Conservation (phyloP, 2,329 filamentous ascomycete genomes). For the Aureobasidium sp. region DNA sequence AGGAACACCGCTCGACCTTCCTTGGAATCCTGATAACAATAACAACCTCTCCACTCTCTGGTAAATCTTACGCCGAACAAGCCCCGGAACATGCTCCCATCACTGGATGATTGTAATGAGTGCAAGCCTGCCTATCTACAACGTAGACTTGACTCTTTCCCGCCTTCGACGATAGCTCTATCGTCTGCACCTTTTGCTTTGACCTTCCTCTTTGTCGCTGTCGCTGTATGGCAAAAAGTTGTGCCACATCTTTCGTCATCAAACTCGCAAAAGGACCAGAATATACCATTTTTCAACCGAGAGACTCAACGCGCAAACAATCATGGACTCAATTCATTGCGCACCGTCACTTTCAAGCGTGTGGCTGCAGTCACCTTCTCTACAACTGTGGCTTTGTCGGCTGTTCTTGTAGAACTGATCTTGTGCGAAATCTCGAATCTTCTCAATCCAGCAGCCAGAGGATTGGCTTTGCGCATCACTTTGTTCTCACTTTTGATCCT, state of each 20-base stretch:
- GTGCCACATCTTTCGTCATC: slow-evolving; percentile 62
- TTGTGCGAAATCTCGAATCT: slow-evolving; percentile 76
- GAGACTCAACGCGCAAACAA: slow-evolving; percentile 41
- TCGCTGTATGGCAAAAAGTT: slow-evolving; percentile 57
- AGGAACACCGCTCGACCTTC: background rate
- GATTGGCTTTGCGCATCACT: slow-evolving; percentile 58
- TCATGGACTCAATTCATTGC: slow-evolving; percentile 18
- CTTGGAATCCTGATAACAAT: background rate
- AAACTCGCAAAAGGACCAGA: slow-evolving; percentile 46
- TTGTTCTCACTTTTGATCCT: slow-evolving; percentile 64
- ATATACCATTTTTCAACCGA: slow-evolving; percentile 49
- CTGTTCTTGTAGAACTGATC: slow-evolving; percentile 71
- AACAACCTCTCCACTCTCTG: background rate
- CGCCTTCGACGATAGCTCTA: slow-evolving; percentile 46
- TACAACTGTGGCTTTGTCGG: slow-evolving; percentile 65
- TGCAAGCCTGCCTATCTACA: slow-evolving; percentile 47
- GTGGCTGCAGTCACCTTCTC: slow-evolving; percentile 55
- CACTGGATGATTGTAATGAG: slow-evolving; percentile 44
- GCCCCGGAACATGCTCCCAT: slow-evolving; percentile 1
- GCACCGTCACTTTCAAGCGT: slow-evolving; percentile 26
- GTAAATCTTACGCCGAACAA: background rate
- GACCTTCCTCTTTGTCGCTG: slow-evolving; percentile 57
- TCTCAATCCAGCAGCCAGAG: slow-evolving; percentile 58
- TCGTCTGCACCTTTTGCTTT: slow-evolving; percentile 60
- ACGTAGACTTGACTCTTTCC: slow-evolving; percentile 35